Base-by-base conservation (phyloP, 441 rosid genomes). In the Corymbia calophylla region DNA sequence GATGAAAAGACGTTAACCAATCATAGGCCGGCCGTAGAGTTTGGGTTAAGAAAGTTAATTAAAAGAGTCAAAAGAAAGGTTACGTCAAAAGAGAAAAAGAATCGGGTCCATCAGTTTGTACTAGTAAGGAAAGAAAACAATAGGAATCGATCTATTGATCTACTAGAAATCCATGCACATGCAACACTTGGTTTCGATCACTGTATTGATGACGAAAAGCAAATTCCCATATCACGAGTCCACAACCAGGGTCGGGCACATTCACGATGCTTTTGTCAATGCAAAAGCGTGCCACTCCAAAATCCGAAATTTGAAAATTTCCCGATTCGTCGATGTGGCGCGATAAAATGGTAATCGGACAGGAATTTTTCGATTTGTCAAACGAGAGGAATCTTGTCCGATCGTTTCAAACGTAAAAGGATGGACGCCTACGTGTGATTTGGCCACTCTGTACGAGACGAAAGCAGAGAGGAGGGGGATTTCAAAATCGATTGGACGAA, bases 271-370 rank as follows among this genome's bases (percentile, higher is more conserved):
- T 73, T 21, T 73, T 21, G 82, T 73, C 49, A 39, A 39, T 11
- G 16, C 29, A 15, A 73, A 39, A 39, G 82, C 14, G 16, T 7
- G 29, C 11, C 49, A 14, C 25, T 68, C 23, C 47, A 18, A 68
- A 21, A 39, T 23, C 6, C 2, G 49, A 73, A 21, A 11, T 73
- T 39, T 39, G 16, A 39, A 73, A 73, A 13, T 6, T 73, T 73
- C 14, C 15, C 16, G 3, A 10, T 27, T 11, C 4, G 0, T 35
- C 7, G 14, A 11, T 13, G 16, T 70, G 14, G 6, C 16, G 2
- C 49, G 29, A 70, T 7, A 16, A 35, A 70, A 10, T 2, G 6
- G 13, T 70, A 10, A 39, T 9, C 23, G 29, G 29, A 35, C 35
- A 11, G 32, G 47, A 32, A 68, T 9, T 32, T 68, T 18, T 2